Evolutionary conservation across 169 alveolate genomes (phyloP).

Genomic region (Plasmodium coatneyi): DNA sequence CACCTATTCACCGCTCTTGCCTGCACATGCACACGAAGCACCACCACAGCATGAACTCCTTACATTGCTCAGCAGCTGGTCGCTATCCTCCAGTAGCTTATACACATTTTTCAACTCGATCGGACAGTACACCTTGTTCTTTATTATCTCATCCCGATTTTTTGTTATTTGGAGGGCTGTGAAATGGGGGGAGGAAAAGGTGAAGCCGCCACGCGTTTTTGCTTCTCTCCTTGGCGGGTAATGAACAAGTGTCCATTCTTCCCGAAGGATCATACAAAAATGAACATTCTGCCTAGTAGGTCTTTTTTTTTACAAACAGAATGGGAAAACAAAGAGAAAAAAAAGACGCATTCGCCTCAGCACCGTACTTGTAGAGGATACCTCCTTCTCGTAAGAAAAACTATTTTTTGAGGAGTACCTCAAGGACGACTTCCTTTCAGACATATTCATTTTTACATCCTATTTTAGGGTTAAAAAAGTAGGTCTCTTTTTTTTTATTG

Average conservation of each 20-base stretch:
- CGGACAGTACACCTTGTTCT: slow-evolving; percentile 65
- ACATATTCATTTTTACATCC: slow-evolving; percentile 50
- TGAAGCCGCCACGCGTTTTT: background rate
- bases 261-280: no score
- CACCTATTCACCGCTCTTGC: no score
- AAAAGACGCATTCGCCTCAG: background rate
- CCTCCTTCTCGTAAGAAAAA: slow-evolving; percentile 47
- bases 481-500: background rate
- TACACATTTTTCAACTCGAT: slow-evolving; percentile 66
- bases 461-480: background rate
- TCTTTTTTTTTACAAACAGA: no score
- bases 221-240: background rate
- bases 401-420: slow-evolving; percentile 51
- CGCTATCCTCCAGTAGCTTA: slow-evolving; percentile 43
- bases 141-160: slow-evolving; percentile 63
- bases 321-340: no score
- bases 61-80: slow-evolving; percentile 30
- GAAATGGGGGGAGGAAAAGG: background rate
- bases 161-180: slow-evolving; percentile 38
- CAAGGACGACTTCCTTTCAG: slow-evolving; percentile 40
- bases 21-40: no score
- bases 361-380: slow-evolving; percentile 56
- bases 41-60: background rate
- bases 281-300: background rate
- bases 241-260: background rate